Percentiles rank a stretch among this genome's conserved stretches.
Evolutionary conservation across 164 flowering plant species (phyloP).

Genomic region (Berberis thunbergii): DNA sequence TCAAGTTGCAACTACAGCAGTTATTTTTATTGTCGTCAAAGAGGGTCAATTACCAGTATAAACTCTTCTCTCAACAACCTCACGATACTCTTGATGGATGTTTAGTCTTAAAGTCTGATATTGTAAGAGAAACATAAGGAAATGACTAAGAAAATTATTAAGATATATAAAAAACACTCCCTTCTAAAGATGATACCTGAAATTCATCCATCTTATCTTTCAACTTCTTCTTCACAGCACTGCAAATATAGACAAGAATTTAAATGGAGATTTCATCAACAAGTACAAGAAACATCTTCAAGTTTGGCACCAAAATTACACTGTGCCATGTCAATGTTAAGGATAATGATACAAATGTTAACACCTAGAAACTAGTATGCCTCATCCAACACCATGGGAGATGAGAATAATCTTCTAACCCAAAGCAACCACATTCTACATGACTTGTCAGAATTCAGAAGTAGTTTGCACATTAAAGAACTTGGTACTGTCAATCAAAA

Average conservation of each 20-base stretch:
- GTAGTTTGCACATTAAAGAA: no score
- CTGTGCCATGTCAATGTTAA: no score
- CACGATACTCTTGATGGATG: constrained; percentile 90
- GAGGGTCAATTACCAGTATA: constrained; percentile 62
- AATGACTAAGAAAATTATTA: background rate
- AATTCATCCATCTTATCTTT: constrained; percentile 87
- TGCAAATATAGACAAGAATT: constrained; percentile 19
- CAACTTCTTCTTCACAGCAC: constrained; percentile 73
- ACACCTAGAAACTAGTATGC: no score
- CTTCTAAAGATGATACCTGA: constrained; percentile 40
- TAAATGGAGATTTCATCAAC: background rate
- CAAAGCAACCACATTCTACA: no score
- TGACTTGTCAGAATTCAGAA: no score
- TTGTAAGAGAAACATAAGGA: background rate
- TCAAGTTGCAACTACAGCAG: constrained; percentile 1
- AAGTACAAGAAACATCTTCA: background rate
- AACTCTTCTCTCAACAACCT: constrained; percentile 93
- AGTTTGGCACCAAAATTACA: no score
- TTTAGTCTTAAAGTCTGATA: constrained; percentile 60
- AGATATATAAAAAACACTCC: background rate
- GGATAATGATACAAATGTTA: no score
- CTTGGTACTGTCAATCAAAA: no score
- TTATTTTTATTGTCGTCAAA: background rate
- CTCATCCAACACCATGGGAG: no score
- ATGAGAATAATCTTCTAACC: no score